These are phyloP conservation scores for Penicillium longicatenatum DNA, from an alignment of 495 filamentous ascomycete genomes.

Conservation along the genomic window DNA sequence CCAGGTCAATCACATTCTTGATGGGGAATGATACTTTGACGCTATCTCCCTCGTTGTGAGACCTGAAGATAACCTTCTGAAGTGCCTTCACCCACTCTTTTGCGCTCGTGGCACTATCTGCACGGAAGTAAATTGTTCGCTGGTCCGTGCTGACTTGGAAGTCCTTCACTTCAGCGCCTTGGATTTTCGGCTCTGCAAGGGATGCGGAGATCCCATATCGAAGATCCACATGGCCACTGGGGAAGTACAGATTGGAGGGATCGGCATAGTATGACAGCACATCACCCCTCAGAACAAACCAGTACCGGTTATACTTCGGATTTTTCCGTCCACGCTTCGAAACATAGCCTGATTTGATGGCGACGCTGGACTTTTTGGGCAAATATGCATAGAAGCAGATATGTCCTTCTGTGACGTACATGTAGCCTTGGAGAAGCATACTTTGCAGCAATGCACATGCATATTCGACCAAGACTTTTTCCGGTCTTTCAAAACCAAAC, in stretches of 20 bases:
- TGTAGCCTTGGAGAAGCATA: constrained; percentile 89
- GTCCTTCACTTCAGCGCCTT: constrained; percentile 64
- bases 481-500: constrained; percentile 79
- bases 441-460: constrained; percentile 93
- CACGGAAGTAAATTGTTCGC: constrained; percentile 82
- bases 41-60: constrained; percentile 94
- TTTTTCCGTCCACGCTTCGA: constrained; percentile 88
- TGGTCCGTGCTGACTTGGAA: constrained; percentile 85
- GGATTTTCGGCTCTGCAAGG: constrained; percentile 67
- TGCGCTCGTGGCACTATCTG: constrained; percentile 84
- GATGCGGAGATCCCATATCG: constrained; percentile 87
- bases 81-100: constrained; percentile 97
- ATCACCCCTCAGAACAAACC: constrained; percentile 95
- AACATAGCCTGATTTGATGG: constrained; percentile 86
- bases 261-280: constrained; percentile 92
- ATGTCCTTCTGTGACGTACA: constrained; percentile 94
- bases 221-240: constrained; percentile 87
- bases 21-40: constrained; percentile 94
- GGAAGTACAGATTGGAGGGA: constrained; percentile 86
- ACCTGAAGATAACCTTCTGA: constrained; percentile 92
- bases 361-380: constrained; percentile 80
- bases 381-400: constrained; percentile 98
- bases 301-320: constrained; percentile 88
- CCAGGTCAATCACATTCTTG: constrained; percentile 86
- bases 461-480: constrained; percentile 90